A percentile compares a stretch with the other conserved stretches of the same genome.
phyloP scores from a whole-genome alignment of 805 yeast genomes.

The Cyberlindnera euphorbiae region DNA sequence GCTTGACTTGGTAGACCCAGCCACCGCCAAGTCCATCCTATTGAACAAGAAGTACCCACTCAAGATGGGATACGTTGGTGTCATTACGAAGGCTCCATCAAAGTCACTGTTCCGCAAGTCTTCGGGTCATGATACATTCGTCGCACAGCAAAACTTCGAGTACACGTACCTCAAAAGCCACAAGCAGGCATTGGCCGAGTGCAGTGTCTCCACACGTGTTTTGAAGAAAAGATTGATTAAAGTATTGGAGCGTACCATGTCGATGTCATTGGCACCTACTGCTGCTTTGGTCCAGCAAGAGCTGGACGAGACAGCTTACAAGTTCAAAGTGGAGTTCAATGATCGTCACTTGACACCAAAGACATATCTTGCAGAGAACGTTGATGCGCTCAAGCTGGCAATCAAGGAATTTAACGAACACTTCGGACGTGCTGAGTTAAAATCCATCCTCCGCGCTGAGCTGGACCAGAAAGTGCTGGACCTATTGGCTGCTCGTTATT shows the following conservation, averaged over 20 bases:
- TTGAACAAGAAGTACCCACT: conserved; percentile 82
- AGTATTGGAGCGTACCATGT: conserved; percentile 89
- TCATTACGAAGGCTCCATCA: conserved; percentile 77
- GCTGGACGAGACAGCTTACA: conserved; percentile 86
- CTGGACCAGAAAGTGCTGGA: conserved; percentile 88
- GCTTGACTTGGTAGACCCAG: conserved; percentile 82
- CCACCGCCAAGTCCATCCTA: conserved; percentile 60
- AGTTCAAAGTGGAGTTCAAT: conserved; percentile 93
- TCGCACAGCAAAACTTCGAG: conserved; percentile 67
- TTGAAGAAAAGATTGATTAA: conserved; percentile 78
- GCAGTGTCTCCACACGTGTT: conserved; percentile 69
- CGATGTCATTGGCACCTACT: conserved; percentile 82
- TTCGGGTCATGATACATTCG: conserved; percentile 56
- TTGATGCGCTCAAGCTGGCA: conserved; percentile 79
- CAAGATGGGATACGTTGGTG: conserved; percentile 97
- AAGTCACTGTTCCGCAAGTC: conserved; percentile 45
- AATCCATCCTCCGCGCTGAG: conserved; percentile 71
- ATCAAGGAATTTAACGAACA: conserved; percentile 81
- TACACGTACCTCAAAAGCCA: conserved; percentile 57
- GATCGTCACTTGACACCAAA: conserved; percentile 93
- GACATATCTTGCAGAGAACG: conserved; percentile 86
- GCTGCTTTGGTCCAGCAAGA: conserved; percentile 82
- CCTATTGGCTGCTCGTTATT: conserved; percentile 81
- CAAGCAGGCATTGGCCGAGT: conserved; percentile 53
- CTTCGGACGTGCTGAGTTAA: conserved; percentile 79